These are phyloP conservation scores for Epicoccum nigrum DNA, from an alignment of 2,329 filamentous ascomycete species.

Conservation along the genomic window DNA sequence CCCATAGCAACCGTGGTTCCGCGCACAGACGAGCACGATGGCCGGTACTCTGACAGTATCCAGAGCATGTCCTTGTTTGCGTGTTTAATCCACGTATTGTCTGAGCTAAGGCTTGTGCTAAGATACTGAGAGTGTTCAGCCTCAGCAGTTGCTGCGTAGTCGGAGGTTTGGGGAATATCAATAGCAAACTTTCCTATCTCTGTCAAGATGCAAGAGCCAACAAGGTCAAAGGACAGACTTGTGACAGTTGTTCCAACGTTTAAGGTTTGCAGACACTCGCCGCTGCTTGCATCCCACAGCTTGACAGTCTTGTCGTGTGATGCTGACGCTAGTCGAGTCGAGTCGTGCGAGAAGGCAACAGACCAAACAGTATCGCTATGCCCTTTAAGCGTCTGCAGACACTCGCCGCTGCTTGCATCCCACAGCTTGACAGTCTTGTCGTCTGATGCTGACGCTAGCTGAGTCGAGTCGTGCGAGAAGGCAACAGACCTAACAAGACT, in stretches of 20 bases:
- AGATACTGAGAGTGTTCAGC: neutral
- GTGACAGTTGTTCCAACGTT: conserved; percentile 15
- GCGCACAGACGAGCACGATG: too few relatives aligned
- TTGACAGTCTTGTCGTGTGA: too few relatives aligned
- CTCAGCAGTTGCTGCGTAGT: neutral
- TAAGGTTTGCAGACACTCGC: neutral
- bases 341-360: too few relatives aligned
- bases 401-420: too few relatives aligned
- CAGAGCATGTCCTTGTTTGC: neutral
- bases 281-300: too few relatives aligned
- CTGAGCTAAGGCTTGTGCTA: neutral
- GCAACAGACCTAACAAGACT: conserved; percentile 11
- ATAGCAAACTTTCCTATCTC: neutral
- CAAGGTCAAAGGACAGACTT: conserved; percentile 21
- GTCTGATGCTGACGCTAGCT: too few relatives aligned
- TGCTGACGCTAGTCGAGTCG: too few relatives aligned
- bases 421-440: too few relatives aligned
- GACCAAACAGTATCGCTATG: too few relatives aligned
- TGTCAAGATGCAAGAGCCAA: conserved; percentile 6
- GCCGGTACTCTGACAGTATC: conserved; percentile 2
- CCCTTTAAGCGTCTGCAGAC: too few relatives aligned
- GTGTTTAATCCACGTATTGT: neutral
- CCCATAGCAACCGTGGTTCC: too few relatives aligned
- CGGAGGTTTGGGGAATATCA: neutral
- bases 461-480: conserved; percentile 20